Conservation (phyloP, 345 rosid genomes). For the Iberis pinnata region DNA sequence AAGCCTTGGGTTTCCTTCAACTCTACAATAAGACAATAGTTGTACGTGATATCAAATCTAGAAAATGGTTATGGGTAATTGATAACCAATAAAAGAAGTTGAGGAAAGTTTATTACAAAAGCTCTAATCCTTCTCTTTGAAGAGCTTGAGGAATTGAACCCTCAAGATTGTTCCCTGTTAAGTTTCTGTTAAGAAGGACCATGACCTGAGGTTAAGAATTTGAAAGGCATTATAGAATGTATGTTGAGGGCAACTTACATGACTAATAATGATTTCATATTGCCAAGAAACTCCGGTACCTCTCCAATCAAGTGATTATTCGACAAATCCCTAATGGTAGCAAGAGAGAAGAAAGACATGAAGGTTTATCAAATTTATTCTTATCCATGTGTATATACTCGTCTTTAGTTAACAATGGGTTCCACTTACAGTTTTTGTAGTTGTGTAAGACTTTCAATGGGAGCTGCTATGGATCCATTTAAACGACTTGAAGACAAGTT, state of each 20-base stretch:
- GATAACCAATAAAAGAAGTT: neutral
- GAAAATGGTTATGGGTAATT: neutral
- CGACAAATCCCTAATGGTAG: constrained; percentile 37
- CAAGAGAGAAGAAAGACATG: constrained; percentile 16
- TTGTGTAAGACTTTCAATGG: no score
- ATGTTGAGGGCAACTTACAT: constrained; percentile 33
- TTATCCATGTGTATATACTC: no score
- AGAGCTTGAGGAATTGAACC: constrained; percentile 35
- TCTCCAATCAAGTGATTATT: constrained; percentile 37
- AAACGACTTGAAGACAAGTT: no score
- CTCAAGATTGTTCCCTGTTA: constrained; percentile 31
- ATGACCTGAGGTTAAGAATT: neutral
- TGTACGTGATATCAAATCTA: neutral
- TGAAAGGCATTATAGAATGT: neutral
- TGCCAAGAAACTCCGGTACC: constrained; percentile 38
- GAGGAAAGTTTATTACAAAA: constrained; percentile 8
- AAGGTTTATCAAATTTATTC: neutral
- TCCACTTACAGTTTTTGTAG: constrained; percentile 37
- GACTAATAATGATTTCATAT: constrained; percentile 29
- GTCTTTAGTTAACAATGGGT: neutral
- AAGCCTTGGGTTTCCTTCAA: constrained; percentile 20
- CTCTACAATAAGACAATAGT: neutral
- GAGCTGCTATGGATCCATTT: no score
- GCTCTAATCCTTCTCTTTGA: constrained; percentile 2
- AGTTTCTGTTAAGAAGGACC: constrained; percentile 24